These are phyloP conservation scores for Chrysanthemum seticuspe DNA, from an alignment of 129 eudicot genomes.

Conservation along the genomic window DNA sequence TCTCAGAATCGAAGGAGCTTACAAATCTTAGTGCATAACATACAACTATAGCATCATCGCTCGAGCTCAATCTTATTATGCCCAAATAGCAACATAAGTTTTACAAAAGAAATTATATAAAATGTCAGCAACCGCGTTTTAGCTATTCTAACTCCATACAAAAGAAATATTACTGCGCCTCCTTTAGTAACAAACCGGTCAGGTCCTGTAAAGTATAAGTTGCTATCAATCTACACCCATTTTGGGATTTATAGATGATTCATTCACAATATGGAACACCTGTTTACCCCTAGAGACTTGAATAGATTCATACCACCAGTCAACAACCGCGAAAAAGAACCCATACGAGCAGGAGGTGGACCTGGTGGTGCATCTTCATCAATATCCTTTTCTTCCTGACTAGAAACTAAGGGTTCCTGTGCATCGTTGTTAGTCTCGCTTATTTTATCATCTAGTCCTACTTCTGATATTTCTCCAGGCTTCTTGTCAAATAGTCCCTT, in stretches of 20 bases:
- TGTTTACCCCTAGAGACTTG: slow-evolving; percentile 55
- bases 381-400: slow-evolving; percentile 35
- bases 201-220: not conserved
- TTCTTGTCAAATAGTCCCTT: slow-evolving; percentile 96
- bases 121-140: not conserved
- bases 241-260: not conserved
- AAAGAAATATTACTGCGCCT: slow-evolving; percentile 12
- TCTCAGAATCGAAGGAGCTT: not conserved
- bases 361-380: slow-evolving; percentile 35
- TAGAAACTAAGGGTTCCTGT: slow-evolving; percentile 36
- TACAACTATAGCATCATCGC: not conserved
- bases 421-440: slow-evolving; percentile 33
- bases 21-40: not conserved
- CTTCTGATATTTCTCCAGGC: slow-evolving; percentile 94
- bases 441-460: slow-evolving; percentile 33
- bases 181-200: not conserved
- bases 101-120: slow-evolving; percentile 2
- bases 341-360: slow-evolving; percentile 39
- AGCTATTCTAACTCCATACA: slow-evolving; percentile 28
- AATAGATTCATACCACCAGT: slow-evolving; percentile 50
- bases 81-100: not conserved
- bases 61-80: not conserved
- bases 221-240: not conserved
- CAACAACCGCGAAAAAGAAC: slow-evolving; percentile 54
- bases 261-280: slow-evolving; percentile 67